Conservation (phyloP, 306 rosid species). For the Castanea sativa region DNA sequence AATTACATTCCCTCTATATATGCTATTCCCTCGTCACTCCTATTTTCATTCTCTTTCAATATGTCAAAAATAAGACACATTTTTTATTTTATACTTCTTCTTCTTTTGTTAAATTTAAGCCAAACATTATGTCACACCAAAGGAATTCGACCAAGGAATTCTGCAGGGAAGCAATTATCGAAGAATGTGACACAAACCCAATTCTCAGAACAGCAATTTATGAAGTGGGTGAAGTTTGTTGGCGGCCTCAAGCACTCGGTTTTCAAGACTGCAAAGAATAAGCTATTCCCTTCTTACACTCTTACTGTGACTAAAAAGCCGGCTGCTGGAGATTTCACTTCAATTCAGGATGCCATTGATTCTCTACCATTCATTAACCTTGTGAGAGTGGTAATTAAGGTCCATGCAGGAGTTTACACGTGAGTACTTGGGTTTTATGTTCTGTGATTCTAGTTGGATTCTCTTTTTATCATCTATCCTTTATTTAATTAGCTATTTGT, state of each 20-base stretch:
- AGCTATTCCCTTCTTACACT: constrained; percentile 78
- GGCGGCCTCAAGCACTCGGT: constrained; percentile 76
- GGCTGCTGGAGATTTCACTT: constrained; percentile 55
- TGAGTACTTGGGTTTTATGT: constrained; percentile 36
- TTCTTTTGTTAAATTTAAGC: constrained; percentile 36
- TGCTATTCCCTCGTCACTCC: background rate
- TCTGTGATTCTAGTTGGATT: background rate
- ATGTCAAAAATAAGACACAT: constrained; percentile 47
- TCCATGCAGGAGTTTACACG: constrained; percentile 94
- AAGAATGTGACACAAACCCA: constrained; percentile 46
- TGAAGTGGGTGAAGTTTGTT: constrained; percentile 84
- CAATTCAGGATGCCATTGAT: constrained; percentile 84
- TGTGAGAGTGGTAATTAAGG: constrained; percentile 86
- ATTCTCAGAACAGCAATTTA: constrained; percentile 71
- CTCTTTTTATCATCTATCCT: background rate
- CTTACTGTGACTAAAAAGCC: constrained; percentile 64
- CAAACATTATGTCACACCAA: constrained; percentile 57
- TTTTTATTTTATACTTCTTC: constrained; percentile 34
- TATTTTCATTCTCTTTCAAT: constrained; percentile 31
- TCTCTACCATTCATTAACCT: constrained; percentile 81
- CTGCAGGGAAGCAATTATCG: constrained; percentile 20
- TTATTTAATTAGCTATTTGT: background rate
- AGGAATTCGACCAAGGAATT: constrained; percentile 39
- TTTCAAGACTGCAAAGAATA: constrained; percentile 67
- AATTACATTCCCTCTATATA: constrained; percentile 3